Base-by-base conservation (phyloP, 768 basidiomycete species). In the Suillus clintonianus region DNA sequence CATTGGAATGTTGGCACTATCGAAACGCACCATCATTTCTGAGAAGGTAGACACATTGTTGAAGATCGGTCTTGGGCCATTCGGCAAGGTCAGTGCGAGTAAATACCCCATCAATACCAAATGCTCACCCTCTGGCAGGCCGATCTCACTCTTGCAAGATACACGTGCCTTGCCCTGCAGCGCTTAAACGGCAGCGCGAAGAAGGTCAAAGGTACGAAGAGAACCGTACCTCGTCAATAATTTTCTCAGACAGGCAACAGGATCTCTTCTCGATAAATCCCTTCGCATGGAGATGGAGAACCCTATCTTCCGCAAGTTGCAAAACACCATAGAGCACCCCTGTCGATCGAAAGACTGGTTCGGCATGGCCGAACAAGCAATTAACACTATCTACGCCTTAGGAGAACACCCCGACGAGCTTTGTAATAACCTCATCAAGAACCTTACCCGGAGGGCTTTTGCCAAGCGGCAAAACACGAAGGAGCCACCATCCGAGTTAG, bases 311-410 rank as follows among this genome's bases (percentile, higher is more conserved):
- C 81, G 81, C 32, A 91, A 91, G 69, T 81, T 99, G 7, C 86
- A 90, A 70, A 88, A 90, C 2, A 83, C 88, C n/a, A 85, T 98
- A 41, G 88, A 94, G 68, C 82, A 87, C 60, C 90, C 94, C 0
- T 92, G 89, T 62, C 84, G 88, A 51, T 90, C 90, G 22, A 92
- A 89, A 68, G 95, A 98, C 63, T 99, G 97, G 97, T 99, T 99
- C 69, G 90, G 90, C 11, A 87, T 99, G 78, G 94, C 97, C 0
- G 97, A 99, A 74, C 97, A 99, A 75, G 93, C 89, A 10, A 89
- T 99, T 77, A 98, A 99, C 74, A 95, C 97, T 1, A 90, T 97
- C 58, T 99, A 99, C 69, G 89, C 91, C 0, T 85, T 99, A 2
- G 96, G 93, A 22, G 94, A 98, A 70, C 94, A 95, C 65, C 97